These are phyloP conservation scores for Diplodia mutila DNA, from an alignment of 2,329 filamentous ascomycete species.

Conservation along the genomic window DNA sequence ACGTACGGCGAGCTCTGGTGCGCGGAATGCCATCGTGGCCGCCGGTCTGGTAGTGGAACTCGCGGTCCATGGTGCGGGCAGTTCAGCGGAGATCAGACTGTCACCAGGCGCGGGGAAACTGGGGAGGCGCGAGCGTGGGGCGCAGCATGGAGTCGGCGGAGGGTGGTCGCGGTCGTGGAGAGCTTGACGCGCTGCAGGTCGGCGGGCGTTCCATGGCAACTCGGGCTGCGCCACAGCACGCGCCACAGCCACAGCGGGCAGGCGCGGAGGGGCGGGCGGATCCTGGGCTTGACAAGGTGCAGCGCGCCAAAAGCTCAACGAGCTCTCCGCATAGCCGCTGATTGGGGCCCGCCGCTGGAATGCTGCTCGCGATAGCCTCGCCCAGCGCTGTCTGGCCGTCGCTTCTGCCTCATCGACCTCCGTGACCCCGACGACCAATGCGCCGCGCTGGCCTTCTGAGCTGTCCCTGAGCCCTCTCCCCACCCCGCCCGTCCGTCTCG, in stretches of 20 bases:
- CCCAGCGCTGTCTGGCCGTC: background rate
- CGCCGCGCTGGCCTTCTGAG: constrained; percentile 9
- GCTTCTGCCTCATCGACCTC: background rate
- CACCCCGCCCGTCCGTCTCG: constrained; percentile 8
- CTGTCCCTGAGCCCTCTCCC: constrained; percentile 10
- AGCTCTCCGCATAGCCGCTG: constrained; percentile 10
- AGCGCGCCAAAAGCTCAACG: constrained; percentile 21
- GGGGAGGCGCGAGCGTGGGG: background rate
- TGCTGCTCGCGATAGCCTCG: constrained; percentile 21
- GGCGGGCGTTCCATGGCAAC: constrained; percentile 12
- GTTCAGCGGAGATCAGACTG: background rate
- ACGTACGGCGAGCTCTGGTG: constrained; percentile 25
- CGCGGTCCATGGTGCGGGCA: constrained; percentile 38
- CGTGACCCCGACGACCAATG: constrained; percentile 16
- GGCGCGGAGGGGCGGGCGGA: constrained; percentile 3
- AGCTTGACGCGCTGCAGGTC: constrained; percentile 1
- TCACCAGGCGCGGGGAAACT: background rate
- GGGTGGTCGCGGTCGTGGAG: background rate
- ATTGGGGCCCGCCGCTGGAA: constrained; percentile 21
- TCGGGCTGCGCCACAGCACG: background rate
- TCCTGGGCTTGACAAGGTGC: constrained; percentile 14
- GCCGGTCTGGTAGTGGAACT: constrained; percentile 37
- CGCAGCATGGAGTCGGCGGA: background rate
- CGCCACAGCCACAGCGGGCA: constrained; percentile 1
- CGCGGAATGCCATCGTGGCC: constrained; percentile 25